Conservation (phyloP, 106 monocot genomes). For the Xerophyta viscosa region DNA sequence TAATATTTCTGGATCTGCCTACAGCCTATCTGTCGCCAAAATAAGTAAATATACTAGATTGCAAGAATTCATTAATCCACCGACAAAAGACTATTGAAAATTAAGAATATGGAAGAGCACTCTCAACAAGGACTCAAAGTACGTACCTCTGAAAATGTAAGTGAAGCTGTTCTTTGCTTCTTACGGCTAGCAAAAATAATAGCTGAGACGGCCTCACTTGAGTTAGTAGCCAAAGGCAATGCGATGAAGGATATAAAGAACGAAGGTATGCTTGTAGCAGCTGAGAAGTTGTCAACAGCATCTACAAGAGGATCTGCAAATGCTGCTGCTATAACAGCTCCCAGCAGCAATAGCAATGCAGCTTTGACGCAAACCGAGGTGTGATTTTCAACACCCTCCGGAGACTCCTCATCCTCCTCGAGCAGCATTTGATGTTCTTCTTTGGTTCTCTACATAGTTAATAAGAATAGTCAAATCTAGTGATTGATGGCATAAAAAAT, state of each 20-base stretch:
- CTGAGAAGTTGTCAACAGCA: constrained; percentile 69
- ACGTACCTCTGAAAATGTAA: constrained; percentile 80
- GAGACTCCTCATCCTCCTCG: constrained; percentile 42
- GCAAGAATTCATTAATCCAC: no score
- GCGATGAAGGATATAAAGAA: constrained; percentile 81
- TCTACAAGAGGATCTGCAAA: constrained; percentile 75
- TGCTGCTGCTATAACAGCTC: constrained; percentile 50
- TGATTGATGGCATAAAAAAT: background rate
- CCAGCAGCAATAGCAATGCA: constrained; percentile 41
- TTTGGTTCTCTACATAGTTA: constrained; percentile 44
- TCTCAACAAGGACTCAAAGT: background rate
- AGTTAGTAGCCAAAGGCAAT: constrained; percentile 77
- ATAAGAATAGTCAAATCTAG: background rate
- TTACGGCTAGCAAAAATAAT: constrained; percentile 68
- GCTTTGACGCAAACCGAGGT: constrained; percentile 37
- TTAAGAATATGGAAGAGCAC: no score
- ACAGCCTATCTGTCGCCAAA: no score
- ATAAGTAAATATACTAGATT: no score
- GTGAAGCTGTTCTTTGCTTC: constrained; percentile 59
- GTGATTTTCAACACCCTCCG: constrained; percentile 34
- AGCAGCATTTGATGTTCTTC: constrained; percentile 43
- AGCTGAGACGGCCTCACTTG: constrained; percentile 74
- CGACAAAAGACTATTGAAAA: no score
- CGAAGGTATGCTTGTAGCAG: constrained; percentile 63
- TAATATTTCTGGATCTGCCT: no score